These are phyloP conservation scores for Avena sativa DNA, from an alignment of 176 grass and related monocot genomes.

Conservation along the genomic window DNA sequence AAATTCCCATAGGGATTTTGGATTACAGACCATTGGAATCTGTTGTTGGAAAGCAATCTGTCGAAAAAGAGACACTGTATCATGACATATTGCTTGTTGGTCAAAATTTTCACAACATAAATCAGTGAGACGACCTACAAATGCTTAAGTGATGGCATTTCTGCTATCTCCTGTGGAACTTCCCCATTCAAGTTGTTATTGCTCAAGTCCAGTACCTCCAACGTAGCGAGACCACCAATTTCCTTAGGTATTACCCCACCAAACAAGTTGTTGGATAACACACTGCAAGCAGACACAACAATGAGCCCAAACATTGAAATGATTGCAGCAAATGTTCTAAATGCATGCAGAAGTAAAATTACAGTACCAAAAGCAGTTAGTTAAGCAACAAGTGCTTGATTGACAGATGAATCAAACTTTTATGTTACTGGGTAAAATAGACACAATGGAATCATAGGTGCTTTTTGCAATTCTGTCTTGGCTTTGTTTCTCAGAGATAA, in stretches of 20 bases:
- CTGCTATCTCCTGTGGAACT: slow-evolving; percentile 79
- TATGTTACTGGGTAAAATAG: slow-evolving; percentile 11
- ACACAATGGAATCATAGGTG: neutral
- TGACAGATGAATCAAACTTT: neutral
- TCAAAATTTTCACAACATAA: slow-evolving; percentile 18
- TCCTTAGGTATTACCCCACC: slow-evolving; percentile 78
- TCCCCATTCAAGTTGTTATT: slow-evolving; percentile 78
- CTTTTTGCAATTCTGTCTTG: neutral
- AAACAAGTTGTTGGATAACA: slow-evolving; percentile 84
- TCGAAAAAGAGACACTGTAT: slow-evolving; percentile 20
- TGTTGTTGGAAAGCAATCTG: slow-evolving; percentile 92
- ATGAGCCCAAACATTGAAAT: slow-evolving; percentile 34
- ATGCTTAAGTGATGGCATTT: slow-evolving; percentile 86
- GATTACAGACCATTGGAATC: slow-evolving; percentile 58
- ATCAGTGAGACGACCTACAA: slow-evolving; percentile 65
- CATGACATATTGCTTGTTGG: slow-evolving; percentile 19
- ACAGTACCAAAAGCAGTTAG: neutral
- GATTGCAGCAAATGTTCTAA: slow-evolving; percentile 2
- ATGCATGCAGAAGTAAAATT: slow-evolving; percentile 17
- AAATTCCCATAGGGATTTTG: slow-evolving; percentile 53
- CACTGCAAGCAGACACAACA: slow-evolving; percentile 48
- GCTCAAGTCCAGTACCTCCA: slow-evolving; percentile 91
- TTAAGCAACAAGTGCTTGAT: neutral
- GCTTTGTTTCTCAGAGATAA: slow-evolving; percentile 12
- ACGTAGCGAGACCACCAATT: slow-evolving; percentile 63